phyloP scores from a whole-genome alignment of 352 stramenopile genomes.

The Pythium vanterpoolii region DNA sequence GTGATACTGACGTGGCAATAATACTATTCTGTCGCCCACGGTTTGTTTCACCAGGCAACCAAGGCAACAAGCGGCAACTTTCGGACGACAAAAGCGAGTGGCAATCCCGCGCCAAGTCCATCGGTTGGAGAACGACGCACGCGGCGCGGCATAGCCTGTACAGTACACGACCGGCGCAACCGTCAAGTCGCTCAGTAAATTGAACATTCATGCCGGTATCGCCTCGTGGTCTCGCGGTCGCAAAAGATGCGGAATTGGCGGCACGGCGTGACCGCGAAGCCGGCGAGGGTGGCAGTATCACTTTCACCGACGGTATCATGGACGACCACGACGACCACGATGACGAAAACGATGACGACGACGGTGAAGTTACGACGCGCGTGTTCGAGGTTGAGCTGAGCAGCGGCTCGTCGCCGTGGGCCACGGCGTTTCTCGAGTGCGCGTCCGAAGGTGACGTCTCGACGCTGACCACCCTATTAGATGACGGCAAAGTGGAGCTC shows the following conservation, averaged over 20 bases:
- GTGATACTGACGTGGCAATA: not conserved
- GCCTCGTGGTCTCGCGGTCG: conserved; percentile 13
- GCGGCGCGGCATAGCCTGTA: not conserved
- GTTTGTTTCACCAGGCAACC: conserved; percentile 7
- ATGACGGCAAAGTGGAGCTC: conserved; percentile 49
- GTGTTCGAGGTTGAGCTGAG: conserved; percentile 67
- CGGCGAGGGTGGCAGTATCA: not conserved
- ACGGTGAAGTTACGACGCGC: conserved; percentile 51
- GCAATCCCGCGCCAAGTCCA: not conserved
- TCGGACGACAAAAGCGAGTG: not conserved
- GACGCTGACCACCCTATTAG: conserved; percentile 57
- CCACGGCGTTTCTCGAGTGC: conserved; percentile 71
- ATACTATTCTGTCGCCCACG: conserved; percentile 7
- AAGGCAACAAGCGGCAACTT: too few relatives aligned
- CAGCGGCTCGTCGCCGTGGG: conserved; percentile 45
- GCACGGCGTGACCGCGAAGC: conserved; percentile 18
- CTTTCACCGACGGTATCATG: not conserved
- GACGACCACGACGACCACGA: not conserved
- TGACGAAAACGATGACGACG: conserved; percentile 20
- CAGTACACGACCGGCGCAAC: not conserved
- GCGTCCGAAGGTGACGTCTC: conserved; percentile 65
- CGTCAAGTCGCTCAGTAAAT: not conserved
- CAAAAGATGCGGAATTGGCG: conserved; percentile 18
- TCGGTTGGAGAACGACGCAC: not conserved
- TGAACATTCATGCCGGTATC: conserved; percentile 1